A percentile compares a stretch with the other conserved stretches of the same genome.
phyloP scores from a whole-genome alignment of 2,329 filamentous ascomycete species.

The Teratosphaeria viscida region DNA sequence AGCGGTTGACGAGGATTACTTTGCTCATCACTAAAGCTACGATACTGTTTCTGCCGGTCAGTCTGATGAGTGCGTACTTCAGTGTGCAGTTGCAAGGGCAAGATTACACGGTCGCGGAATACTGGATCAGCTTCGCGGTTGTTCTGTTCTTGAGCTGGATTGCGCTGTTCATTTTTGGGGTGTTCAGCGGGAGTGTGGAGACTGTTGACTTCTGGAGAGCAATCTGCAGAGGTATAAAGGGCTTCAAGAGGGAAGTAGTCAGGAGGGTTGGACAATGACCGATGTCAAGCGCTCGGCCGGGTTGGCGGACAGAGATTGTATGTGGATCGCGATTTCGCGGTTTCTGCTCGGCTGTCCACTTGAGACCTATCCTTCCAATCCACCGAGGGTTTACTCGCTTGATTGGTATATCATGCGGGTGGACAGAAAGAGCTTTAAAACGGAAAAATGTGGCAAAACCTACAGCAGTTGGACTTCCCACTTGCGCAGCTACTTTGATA shows the following conservation, averaged over 20 bases:
- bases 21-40: slow-evolving; percentile 64
- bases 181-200: slow-evolving; percentile 48
- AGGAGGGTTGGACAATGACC: background rate
- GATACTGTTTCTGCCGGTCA: slow-evolving; percentile 65
- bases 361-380: too few species aligned
- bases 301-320: background rate
- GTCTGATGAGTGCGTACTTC: slow-evolving; percentile 66
- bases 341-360: too few species aligned
- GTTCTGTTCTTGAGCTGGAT: slow-evolving; percentile 51
- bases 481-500: too few species aligned
- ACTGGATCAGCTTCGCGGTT: slow-evolving; percentile 58
- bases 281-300: background rate
- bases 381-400: background rate
- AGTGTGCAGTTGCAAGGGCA: slow-evolving; percentile 53
- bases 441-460: too few species aligned
- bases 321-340: background rate
- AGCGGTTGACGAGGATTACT: slow-evolving; percentile 60
- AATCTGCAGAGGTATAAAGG: background rate
- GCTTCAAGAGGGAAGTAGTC: background rate
- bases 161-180: slow-evolving; percentile 47
- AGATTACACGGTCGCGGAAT: slow-evolving; percentile 51
- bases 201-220: slow-evolving; percentile 2
- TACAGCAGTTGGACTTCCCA: too few species aligned
- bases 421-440: too few species aligned
- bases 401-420: background rate